A percentile compares a stretch with the other conserved stretches of the same genome.
These are phyloP conservation scores for Xerocomus subilludens DNA, from an alignment of 1,284 basidiomycete species.

Conservation along the genomic window DNA sequence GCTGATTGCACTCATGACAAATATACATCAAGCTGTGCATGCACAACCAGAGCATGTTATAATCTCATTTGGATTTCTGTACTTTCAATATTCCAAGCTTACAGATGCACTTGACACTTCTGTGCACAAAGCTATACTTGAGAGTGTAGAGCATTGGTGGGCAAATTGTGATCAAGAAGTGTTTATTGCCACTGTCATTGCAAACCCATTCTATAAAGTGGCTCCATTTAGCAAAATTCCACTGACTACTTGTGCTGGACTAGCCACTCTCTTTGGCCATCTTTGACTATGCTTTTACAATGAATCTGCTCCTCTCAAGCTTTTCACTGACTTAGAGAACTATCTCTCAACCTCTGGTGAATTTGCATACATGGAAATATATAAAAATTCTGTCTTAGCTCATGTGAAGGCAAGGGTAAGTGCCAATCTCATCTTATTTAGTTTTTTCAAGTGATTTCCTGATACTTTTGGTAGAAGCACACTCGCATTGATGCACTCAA, in stretches of 20 bases:
- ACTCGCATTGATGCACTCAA: conserved; percentile 9
- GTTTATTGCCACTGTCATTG: conserved; percentile 28
- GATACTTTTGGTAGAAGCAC: not conserved
- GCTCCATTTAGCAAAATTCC: not conserved
- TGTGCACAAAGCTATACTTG: conserved; percentile 10
- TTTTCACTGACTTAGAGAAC: conserved; percentile 19
- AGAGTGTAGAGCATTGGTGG: conserved; percentile 22
- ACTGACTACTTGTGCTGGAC: not conserved
- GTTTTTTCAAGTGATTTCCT: not conserved
- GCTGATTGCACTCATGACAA: conserved; percentile 27
- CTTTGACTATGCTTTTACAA: conserved; percentile 26
- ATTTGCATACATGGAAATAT: conserved; percentile 21
- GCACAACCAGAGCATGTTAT: conserved; percentile 16
- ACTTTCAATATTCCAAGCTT: conserved; percentile 15
- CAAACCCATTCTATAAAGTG: conserved; percentile 23
- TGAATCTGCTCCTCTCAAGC: not conserved
- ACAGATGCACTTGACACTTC: not conserved
- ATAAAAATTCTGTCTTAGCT: conserved; percentile 15
- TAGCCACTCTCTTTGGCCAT: conserved; percentile 15
- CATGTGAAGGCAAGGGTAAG: no score
- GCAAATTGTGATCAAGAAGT: conserved; percentile 28
- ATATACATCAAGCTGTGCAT: conserved; percentile 26
- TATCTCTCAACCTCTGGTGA: conserved; percentile 17
- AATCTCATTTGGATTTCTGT: conserved; percentile 30
- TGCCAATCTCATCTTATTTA: no score